A percentile compares a stretch with the other conserved stretches of the same genome.
Evolutionary conservation across 306 rosid species (phyloP).

Genomic region (Leucaena leucocephala): DNA sequence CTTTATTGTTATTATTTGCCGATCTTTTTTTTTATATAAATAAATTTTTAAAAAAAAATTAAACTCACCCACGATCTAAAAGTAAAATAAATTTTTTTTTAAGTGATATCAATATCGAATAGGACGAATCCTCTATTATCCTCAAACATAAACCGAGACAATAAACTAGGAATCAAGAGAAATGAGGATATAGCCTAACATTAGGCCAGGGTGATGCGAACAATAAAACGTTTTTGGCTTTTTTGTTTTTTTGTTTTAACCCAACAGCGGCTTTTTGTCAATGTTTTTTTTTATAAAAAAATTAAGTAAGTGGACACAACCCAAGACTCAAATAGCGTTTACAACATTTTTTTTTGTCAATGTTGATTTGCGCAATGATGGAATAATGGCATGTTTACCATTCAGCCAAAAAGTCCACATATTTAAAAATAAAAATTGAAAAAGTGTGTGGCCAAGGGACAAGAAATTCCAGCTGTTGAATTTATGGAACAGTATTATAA

Average conservation of each 20-base stretch:
- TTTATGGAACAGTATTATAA: too few relatives aligned
- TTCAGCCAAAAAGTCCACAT: neutral
- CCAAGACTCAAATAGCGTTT: too few relatives aligned
- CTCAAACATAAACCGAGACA: too few relatives aligned
- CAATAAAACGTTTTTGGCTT: slow-evolving; percentile 40
- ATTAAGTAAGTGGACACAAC: too few relatives aligned
- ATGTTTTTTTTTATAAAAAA: too few relatives aligned
- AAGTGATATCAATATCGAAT: too few relatives aligned
- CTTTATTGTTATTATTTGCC: neutral
- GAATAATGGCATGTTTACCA: neutral
- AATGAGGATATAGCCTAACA: slow-evolving; percentile 22
- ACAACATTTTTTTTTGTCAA: too few relatives aligned
- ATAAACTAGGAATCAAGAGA: slow-evolving; percentile 15
- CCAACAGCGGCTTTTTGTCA: neutral
- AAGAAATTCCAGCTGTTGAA: neutral
- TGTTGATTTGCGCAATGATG: neutral
- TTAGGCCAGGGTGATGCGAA: slow-evolving; percentile 35
- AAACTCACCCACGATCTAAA: too few relatives aligned
- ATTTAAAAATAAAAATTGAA: neutral
- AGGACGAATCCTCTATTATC: too few relatives aligned
- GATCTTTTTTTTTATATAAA: too few relatives aligned
- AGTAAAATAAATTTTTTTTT: too few relatives aligned
- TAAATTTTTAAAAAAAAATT: too few relatives aligned
- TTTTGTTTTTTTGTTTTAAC: neutral
- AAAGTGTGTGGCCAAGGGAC: neutral